phyloP scores from a whole-genome alignment of 2,329 filamentous ascomycete species.

The Monilinia fructigena region DNA sequence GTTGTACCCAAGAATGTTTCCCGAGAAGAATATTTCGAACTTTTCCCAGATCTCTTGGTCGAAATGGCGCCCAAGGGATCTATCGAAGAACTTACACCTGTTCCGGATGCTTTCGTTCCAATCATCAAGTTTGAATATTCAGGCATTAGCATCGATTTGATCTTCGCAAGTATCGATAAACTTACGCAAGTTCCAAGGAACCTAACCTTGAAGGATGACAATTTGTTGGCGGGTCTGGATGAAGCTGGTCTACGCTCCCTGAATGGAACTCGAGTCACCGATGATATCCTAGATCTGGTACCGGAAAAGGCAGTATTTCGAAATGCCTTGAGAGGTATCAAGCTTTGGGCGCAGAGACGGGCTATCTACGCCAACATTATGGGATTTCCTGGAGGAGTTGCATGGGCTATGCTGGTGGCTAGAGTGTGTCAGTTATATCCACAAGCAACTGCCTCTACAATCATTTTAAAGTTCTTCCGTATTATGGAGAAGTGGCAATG shows the following conservation, averaged over 20 bases:
- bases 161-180: conserved; percentile 74
- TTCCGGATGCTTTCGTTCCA: conserved; percentile 88
- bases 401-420: conserved; percentile 97
- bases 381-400: conserved; percentile 93
- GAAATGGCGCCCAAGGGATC: conserved; percentile 74
- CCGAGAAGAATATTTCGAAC: conserved; percentile 86
- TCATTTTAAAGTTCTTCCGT: conserved; percentile 91
- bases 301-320: conserved; percentile 89
- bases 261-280: conserved; percentile 91
- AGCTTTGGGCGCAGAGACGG: conserved; percentile 90
- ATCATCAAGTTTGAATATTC: conserved; percentile 96
- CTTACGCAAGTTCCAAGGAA: conserved; percentile 70
- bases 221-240: conserved; percentile 79
- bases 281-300: conserved; percentile 85
- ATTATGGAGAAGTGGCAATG: conserved; percentile 90
- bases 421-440: conserved; percentile 95
- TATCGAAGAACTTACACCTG: conserved; percentile 79
- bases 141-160: conserved; percentile 91
- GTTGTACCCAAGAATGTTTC: conserved; percentile 87
- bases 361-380: conserved; percentile 96
- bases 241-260: conserved; percentile 84
- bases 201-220: conserved; percentile 77
- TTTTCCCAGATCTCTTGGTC: conserved; percentile 78
- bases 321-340: conserved; percentile 85
- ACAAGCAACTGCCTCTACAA: conserved; percentile 81